A percentile compares a stretch with the other conserved stretches of the same genome.
phyloP scores from a whole-genome alignment of 495 filamentous ascomycete species.

The Aspergillus asperescens region DNA sequence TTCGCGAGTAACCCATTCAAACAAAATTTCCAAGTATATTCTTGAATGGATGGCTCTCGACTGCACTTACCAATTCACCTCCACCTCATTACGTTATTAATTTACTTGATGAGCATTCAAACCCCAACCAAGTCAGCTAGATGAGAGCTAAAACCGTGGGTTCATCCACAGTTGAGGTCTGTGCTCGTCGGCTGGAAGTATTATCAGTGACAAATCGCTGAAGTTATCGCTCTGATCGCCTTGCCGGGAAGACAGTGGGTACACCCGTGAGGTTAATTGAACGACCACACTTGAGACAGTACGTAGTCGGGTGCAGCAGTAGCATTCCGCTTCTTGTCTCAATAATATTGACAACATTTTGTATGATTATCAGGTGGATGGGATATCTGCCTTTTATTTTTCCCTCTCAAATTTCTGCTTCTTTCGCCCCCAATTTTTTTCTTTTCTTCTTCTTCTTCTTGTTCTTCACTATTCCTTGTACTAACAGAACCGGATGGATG shows the following conservation, averaged over 20 bases:
- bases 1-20: background rate
- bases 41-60: background rate
- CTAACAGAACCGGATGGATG: background rate
- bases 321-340: background rate
- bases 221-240: background rate
- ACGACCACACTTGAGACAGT: constrained; percentile 1
- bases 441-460: constrained; percentile 2
- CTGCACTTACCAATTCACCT: too few relatives aligned
- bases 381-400: background rate
- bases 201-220: constrained; percentile 17
- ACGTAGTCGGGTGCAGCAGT: background rate
- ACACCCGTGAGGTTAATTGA: constrained; percentile 8
- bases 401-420: too few relatives aligned
- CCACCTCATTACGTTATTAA: background rate
- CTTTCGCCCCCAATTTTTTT: too few relatives aligned
- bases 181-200: constrained; percentile 12
- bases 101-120: background rate
- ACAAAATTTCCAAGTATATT: too few relatives aligned
- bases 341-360: background rate
- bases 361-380: background rate
- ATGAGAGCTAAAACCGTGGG: background rate
- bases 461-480: background rate
- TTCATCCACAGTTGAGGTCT: background rate
- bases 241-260: background rate
- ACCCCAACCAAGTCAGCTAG: background rate